Conservation (phyloP, 1,284 basidiomycete species). For the Amylostereum chailletii region DNA sequence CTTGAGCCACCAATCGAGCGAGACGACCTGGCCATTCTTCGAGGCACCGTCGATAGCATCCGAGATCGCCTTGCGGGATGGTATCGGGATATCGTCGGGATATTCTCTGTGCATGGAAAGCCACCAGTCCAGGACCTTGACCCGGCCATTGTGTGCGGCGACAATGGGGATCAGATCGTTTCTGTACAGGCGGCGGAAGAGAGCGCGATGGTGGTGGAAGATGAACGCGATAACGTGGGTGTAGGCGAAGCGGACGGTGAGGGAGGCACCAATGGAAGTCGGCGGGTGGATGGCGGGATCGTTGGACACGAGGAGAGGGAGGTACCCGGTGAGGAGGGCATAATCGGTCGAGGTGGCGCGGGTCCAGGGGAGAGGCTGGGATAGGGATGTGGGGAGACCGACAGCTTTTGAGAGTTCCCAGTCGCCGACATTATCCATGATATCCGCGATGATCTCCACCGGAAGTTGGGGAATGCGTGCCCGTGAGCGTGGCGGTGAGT, state of each 20-base stretch:
- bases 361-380: slow-evolving; percentile 60
- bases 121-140: slow-evolving; percentile 74
- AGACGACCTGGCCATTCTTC: slow-evolving; percentile 52
- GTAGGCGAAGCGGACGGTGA: slow-evolving; percentile 66
- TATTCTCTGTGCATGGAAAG: slow-evolving; percentile 52
- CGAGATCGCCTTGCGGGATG: slow-evolving; percentile 39
- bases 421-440: slow-evolving; percentile 67
- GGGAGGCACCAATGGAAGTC: slow-evolving; percentile 56
- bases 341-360: slow-evolving; percentile 59
- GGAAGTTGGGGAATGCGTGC: slow-evolving; percentile 69
- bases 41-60: slow-evolving; percentile 69
- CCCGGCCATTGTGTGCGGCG: slow-evolving; percentile 66
- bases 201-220: slow-evolving; percentile 48
- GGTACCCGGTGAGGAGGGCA: slow-evolving; percentile 56
- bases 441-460: slow-evolving; percentile 66
- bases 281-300: slow-evolving; percentile 47
- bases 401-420: slow-evolving; percentile 77
- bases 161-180: slow-evolving; percentile 62
- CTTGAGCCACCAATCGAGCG: slow-evolving; percentile 66
- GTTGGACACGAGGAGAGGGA: slow-evolving; percentile 48
- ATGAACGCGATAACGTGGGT: slow-evolving; percentile 67
- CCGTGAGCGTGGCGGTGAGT: slow-evolving; percentile 17
- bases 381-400: slow-evolving; percentile 58
- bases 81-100: slow-evolving; percentile 45
- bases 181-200: slow-evolving; percentile 54